Percentiles rank a stretch among this genome's conserved stretches.
Conservation (phyloP, 2,329 filamentous ascomycete genomes). For the Cladorrhinum sp. region DNA sequence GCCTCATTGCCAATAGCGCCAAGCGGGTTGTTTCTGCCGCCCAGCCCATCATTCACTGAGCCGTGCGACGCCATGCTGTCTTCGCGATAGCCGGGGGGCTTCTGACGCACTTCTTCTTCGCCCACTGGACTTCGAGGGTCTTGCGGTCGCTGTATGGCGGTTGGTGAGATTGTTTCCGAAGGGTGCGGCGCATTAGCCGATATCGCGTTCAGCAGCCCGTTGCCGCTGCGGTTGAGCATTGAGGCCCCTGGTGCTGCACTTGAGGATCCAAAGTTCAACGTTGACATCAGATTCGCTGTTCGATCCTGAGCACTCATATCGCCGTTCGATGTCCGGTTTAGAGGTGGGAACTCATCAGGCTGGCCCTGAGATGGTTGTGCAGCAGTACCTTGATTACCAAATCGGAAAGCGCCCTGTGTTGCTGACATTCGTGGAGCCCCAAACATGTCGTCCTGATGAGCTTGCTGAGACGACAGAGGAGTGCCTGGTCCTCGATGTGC, state of each 20-base stretch:
- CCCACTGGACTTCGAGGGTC: slow-evolving; percentile 40
- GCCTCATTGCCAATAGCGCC: slow-evolving; percentile 49
- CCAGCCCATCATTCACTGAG: slow-evolving; percentile 36
- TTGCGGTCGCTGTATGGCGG: slow-evolving; percentile 40
- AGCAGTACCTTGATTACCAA: slow-evolving; percentile 46
- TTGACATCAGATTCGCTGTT: slow-evolving; percentile 49
- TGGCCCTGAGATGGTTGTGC: slow-evolving; percentile 47
- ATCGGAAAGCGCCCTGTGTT: slow-evolving; percentile 51
- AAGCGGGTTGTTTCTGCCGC: slow-evolving; percentile 38
- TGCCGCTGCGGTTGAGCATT: slow-evolving; percentile 48
- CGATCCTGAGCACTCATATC: slow-evolving; percentile 56
- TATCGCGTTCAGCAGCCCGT: slow-evolving; percentile 62
- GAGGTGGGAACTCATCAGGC: slow-evolving; percentile 60
- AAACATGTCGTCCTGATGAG: slow-evolving; percentile 49
- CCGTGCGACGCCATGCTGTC: slow-evolving; percentile 38
- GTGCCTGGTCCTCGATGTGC: slow-evolving; percentile 52
- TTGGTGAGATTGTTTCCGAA: slow-evolving; percentile 48
- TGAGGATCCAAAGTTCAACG: slow-evolving; percentile 52
- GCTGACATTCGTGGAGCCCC: slow-evolving; percentile 35
- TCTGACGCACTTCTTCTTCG: slow-evolving; percentile 48
- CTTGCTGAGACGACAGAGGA: slow-evolving; percentile 50
- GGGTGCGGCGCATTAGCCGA: slow-evolving; percentile 53
- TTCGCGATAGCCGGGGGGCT: slow-evolving; percentile 44
- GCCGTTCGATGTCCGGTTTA: slow-evolving; percentile 56
- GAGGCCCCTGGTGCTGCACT: slow-evolving; percentile 37